These are phyloP conservation scores for Flaveria ramosissima DNA, from an alignment of 129 eudicot species.

Conservation along the genomic window DNA sequence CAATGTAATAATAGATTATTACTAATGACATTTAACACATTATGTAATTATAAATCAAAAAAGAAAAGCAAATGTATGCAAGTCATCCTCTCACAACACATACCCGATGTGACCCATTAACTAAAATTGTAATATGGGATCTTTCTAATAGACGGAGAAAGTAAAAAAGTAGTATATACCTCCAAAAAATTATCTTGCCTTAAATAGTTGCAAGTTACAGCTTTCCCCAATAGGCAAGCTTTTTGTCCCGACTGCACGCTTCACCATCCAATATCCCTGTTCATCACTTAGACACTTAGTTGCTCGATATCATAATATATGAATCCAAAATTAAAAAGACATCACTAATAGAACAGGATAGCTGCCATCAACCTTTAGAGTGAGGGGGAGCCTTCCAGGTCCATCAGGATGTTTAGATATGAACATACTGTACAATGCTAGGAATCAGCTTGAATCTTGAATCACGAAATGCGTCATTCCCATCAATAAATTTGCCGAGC, in stretches of 20 bases:
- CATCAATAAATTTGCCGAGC: slow-evolving; percentile 81
- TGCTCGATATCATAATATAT: slow-evolving; percentile 18
- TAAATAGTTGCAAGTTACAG: slow-evolving; percentile 83
- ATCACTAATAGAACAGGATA: not conserved
- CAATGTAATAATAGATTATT: not conserved
- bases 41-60: not conserved
- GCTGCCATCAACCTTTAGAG: no score
- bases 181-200: slow-evolving; percentile 95
- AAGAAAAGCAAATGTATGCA: not conserved
- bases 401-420: not conserved
- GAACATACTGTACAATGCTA: slow-evolving; percentile 73
- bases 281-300: slow-evolving; percentile 6
- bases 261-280: slow-evolving; percentile 99
- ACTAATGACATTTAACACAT: not conserved
- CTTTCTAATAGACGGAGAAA: not conserved
- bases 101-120: no score
- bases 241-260: slow-evolving; percentile 98
- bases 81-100: no score
- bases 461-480: slow-evolving; percentile 82
- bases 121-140: not conserved
- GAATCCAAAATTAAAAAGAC: not conserved
- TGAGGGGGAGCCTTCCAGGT: no score
- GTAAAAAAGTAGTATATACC: slow-evolving; percentile 41
- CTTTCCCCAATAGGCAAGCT: slow-evolving; percentile 95
- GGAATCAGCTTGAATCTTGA: slow-evolving; percentile 92